A percentile compares a stretch with the other conserved stretches of the same genome.
These are phyloP conservation scores for Alternaria dauci DNA, from an alignment of 2,329 filamentous ascomycete genomes.

Conservation along the genomic window DNA sequence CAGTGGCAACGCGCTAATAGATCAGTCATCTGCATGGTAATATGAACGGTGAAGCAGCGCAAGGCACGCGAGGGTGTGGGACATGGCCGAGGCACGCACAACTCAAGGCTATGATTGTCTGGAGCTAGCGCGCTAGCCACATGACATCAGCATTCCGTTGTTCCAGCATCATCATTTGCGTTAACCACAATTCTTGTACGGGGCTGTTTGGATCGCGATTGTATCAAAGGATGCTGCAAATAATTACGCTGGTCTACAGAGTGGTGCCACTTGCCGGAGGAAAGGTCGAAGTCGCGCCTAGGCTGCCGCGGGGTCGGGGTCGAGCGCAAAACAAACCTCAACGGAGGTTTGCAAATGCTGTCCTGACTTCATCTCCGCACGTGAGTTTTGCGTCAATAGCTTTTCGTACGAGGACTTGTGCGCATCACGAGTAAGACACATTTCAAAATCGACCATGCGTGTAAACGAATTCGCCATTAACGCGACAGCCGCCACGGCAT, in stretches of 20 bases:
- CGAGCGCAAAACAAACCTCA: not conserved
- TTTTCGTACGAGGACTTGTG: no score
- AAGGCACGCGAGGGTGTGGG: not conserved
- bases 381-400: not conserved
- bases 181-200: not conserved
- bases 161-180: not conserved
- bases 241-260: not conserved
- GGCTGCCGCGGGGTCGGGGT: not conserved
- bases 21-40: not conserved
- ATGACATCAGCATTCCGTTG: not conserved
- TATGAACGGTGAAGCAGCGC: not conserved
- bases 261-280: not conserved
- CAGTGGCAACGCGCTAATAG: not conserved
- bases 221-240: fast-evolving
- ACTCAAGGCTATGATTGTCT: no score
- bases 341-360: not conserved
- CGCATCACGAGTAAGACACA: no score
- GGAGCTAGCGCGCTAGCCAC: not conserved
- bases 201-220: not conserved
- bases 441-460: fast-evolving
- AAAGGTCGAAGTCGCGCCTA: not conserved
- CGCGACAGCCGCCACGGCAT: no score
- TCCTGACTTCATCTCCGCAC: fast-evolving
- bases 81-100: not conserved
- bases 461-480: fast-evolving